Conservation (phyloP, 495 filamentous ascomycete species). For the Tuber indicum region DNA sequence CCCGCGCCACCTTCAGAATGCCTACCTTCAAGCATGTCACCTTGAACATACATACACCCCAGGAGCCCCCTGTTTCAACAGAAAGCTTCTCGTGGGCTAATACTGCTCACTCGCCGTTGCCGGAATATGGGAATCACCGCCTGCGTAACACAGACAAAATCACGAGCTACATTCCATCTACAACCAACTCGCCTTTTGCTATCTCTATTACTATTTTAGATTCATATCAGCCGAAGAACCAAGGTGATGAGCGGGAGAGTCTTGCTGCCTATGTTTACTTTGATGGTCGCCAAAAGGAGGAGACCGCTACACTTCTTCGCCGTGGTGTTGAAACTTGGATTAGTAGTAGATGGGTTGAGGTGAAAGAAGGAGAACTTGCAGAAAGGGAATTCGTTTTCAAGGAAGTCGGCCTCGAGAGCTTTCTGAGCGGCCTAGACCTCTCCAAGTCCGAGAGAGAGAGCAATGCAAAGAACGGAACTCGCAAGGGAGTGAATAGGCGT, state of each 20-base stretch:
- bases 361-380: slow-evolving; percentile 83
- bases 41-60: slow-evolving; percentile 40
- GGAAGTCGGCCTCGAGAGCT: slow-evolving; percentile 90
- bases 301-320: slow-evolving; percentile 87
- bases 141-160: slow-evolving; percentile 85
- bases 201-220: slow-evolving; percentile 91
- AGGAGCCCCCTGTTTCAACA: slow-evolving; percentile 36
- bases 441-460: slow-evolving; percentile 82
- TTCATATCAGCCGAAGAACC: slow-evolving; percentile 85
- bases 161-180: slow-evolving; percentile 84
- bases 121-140: slow-evolving; percentile 90
- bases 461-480: slow-evolving; percentile 30
- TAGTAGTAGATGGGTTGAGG: slow-evolving; percentile 93
- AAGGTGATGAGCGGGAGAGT: slow-evolving; percentile 53
- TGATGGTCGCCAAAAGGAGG: slow-evolving; percentile 88
- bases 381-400: slow-evolving; percentile 97
- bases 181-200: slow-evolving; percentile 73
- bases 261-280: slow-evolving; percentile 99
- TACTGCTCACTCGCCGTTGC: slow-evolving; percentile 57
- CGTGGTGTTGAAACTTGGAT: slow-evolving; percentile 98
- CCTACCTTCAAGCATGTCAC: slow-evolving; percentile 43
- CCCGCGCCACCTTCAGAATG: slow-evolving; percentile 20
- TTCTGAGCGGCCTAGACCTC: slow-evolving; percentile 90
- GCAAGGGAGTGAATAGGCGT: slow-evolving; percentile 49
- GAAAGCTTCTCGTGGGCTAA: slow-evolving; percentile 41